Conservation (phyloP, 768 basidiomycete genomes). For the Calvatia gigantea region DNA sequence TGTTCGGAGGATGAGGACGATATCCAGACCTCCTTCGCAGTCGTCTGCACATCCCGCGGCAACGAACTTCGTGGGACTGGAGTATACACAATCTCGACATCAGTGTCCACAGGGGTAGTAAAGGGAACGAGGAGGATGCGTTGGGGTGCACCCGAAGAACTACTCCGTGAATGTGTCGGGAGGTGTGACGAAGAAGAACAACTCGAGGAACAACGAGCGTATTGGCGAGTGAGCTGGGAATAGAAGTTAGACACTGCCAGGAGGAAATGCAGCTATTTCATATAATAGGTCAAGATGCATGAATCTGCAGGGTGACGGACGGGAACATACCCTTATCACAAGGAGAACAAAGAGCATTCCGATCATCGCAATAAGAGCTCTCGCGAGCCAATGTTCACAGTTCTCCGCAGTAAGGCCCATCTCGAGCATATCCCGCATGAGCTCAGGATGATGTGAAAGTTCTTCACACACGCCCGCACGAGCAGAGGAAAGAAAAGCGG, state of each 20-base stretch:
- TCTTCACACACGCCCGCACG: slow-evolving; percentile 70
- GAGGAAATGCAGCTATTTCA: slow-evolving; percentile 66
- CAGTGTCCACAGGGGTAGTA: slow-evolving; percentile 16
- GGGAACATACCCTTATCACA: slow-evolving; percentile 57
- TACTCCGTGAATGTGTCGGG: slow-evolving; percentile 19
- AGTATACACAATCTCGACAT: slow-evolving; percentile 58
- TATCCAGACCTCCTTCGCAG: slow-evolving; percentile 70
- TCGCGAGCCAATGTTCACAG: slow-evolving; percentile 77
- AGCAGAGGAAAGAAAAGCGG: slow-evolving; percentile 50
- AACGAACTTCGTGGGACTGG: slow-evolving; percentile 58
- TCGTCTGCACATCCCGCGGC: slow-evolving; percentile 49
- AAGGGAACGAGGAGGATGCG: slow-evolving; percentile 63
- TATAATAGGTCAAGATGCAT: not conserved
- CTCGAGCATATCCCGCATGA: slow-evolving; percentile 66
- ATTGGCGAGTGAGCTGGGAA: slow-evolving; percentile 46
- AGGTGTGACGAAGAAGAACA: slow-evolving; percentile 12
- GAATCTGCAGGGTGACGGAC: not conserved
- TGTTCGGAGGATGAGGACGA: slow-evolving; percentile 27
- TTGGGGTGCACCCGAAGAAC: slow-evolving; percentile 34
- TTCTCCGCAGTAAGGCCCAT: slow-evolving; percentile 76
- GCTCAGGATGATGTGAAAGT: slow-evolving; percentile 69
- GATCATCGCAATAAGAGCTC: slow-evolving; percentile 56
- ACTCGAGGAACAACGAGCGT: slow-evolving; percentile 19
- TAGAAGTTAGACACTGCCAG: slow-evolving; percentile 69
- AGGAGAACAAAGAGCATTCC: slow-evolving; percentile 58